A percentile compares a stretch with the other conserved stretches of the same genome.
phyloP scores from a whole-genome alignment of 1,284 basidiomycete genomes.

The Ceratobasidium sp. region DNA sequence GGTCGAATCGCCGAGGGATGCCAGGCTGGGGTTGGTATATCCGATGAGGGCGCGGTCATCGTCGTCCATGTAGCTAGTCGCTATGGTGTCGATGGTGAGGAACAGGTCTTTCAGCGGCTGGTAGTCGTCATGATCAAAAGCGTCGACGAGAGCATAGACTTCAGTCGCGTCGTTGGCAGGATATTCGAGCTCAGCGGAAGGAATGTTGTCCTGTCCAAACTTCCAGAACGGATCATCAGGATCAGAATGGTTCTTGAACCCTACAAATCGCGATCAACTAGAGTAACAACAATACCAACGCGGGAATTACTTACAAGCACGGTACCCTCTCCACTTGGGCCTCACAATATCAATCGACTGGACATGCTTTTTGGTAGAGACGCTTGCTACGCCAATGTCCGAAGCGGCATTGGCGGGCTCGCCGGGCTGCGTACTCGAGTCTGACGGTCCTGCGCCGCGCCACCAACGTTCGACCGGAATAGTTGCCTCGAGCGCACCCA shows the following conservation, averaged over 20 bases:
- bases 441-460: conserved; percentile 19
- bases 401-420: neutral
- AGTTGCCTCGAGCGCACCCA: conserved; percentile 41
- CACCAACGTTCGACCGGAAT: conserved; percentile 37
- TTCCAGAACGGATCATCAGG: conserved; percentile 49
- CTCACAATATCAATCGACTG: conserved; percentile 38
- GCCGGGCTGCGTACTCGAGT: neutral
- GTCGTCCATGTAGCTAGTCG: conserved; percentile 48
- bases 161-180: conserved; percentile 47
- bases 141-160: conserved; percentile 31
- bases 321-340: conserved; percentile 43
- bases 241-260: conserved; percentile 48
- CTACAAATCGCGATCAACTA: conserved; percentile 36
- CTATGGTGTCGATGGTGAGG: conserved; percentile 49
- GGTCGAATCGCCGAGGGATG: conserved; percentile 11
- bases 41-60: conserved; percentile 48
- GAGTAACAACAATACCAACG: neutral
- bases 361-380: conserved; percentile 8
- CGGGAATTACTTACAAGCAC: conserved; percentile 25
- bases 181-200: conserved; percentile 48
- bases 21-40: conserved; percentile 19
- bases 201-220: conserved; percentile 40
- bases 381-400: neutral
- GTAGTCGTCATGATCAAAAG: conserved; percentile 50
- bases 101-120: conserved; percentile 51